Percentiles rank a stretch among this genome's conserved stretches.
Evolutionary conservation across 306 rosid genomes (phyloP).

Genomic region (Vicia faba): DNA sequence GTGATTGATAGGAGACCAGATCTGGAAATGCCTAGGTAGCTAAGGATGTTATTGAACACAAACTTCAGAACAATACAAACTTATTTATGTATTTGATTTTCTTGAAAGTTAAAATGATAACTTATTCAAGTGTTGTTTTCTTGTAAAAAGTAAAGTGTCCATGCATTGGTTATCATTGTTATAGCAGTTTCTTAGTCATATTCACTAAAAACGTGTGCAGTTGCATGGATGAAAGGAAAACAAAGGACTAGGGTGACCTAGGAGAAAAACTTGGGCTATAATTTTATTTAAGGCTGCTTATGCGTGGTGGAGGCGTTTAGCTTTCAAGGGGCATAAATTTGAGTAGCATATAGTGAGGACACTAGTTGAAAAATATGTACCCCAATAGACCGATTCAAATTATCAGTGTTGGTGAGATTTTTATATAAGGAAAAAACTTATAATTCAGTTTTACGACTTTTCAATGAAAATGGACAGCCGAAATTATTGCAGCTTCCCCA

Average conservation of each 20-base stretch:
- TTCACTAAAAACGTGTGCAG: not conserved
- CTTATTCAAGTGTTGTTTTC: not conserved
- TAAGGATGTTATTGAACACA: constrained; percentile 6
- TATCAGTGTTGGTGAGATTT: too few relatives aligned
- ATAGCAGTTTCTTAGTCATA: not conserved
- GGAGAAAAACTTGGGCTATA: not conserved
- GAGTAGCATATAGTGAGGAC: too few relatives aligned
- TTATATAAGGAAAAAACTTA: too few relatives aligned
- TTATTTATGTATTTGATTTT: not conserved
- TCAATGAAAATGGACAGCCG: too few relatives aligned
- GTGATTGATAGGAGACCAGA: constrained; percentile 79
- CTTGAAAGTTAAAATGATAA: not conserved
- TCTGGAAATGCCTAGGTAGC: constrained; percentile 75
- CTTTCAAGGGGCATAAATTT: too few relatives aligned
- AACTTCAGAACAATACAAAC: not conserved
- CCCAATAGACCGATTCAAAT: not conserved
- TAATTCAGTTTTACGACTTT: too few relatives aligned
- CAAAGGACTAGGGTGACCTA: not conserved
- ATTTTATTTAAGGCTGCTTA: too few relatives aligned
- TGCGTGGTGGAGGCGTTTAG: too few relatives aligned
- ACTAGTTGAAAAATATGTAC: not conserved
- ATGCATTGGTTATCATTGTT: not conserved
- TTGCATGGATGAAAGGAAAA: not conserved
- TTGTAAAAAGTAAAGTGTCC: not conserved
- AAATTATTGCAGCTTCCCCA: too few relatives aligned